Evolutionary conservation across 805 yeast species (phyloP), one percentile per base, ranked within the genome.

Genomic region (Huiozyma sinensis): DNA sequence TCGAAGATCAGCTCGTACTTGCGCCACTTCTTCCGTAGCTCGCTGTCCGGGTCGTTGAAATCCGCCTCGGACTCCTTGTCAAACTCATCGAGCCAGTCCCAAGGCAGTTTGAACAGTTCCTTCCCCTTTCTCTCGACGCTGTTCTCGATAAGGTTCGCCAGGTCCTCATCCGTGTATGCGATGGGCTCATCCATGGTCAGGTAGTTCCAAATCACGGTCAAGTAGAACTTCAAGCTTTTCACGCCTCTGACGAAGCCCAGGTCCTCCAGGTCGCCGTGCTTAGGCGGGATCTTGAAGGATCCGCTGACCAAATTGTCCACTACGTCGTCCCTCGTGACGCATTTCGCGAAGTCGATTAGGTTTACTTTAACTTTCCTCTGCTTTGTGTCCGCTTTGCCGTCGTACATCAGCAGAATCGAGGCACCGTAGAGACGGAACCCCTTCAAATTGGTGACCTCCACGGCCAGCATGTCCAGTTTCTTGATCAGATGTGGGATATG

Each of bases 281-380:
- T 67, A 1, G 97, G 96, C 3, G 96, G 95, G 43, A 79, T 81
- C 1, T 75, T 71, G 12, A 73, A 70, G 10, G 62, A 54, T 11
- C 60, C 60, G 7, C 30, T 10, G 10, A 34, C 29, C 0, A 70
- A 64, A 12, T 68, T 55, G 49, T 53, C 56, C 10, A 50, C 45
- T 36, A 69, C 66, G 46, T 75, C 76, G 37, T 76, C 81, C 3
- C 77, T 77, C 31, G 87, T 83, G 11, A 87, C 81, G 56, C 95
- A 83, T 58, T 89, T 95, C 1, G 97, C 97, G 71, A 92, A 92
- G 65, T 92, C 99, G 52, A 92, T 92, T 44, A 94, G 73, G 49
- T 88, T 77, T n/a, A 88, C 77, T 48, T 62, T 64, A 33, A 66
- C 63, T 33, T 53, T 50, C 17, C 55, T 51, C 33, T 54, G 49